phyloP scores from a whole-genome alignment of 2,329 filamentous ascomycete species.

The Ophiostoma piceae region DNA sequence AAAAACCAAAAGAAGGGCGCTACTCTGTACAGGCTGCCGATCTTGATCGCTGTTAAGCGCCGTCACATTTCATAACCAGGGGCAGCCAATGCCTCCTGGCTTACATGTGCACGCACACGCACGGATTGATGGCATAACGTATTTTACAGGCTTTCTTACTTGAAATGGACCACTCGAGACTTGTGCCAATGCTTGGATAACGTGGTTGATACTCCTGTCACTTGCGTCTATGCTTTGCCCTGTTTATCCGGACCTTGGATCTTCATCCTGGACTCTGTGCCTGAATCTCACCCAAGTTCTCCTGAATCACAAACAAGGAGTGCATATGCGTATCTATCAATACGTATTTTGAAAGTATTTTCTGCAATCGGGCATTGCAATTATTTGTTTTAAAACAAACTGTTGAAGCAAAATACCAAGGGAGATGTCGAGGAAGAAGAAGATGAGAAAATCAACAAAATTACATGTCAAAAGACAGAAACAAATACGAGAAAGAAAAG shows the following conservation, averaged over 20 bases:
- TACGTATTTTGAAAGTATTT: too few relatives aligned
- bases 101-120: background rate
- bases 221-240: background rate
- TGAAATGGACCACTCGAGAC: background rate
- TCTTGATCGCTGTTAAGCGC: conserved; percentile 9
- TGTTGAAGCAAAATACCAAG: too few relatives aligned
- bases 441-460: too few relatives aligned
- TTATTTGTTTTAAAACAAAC: too few relatives aligned
- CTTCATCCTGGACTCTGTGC: background rate
- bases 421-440: too few relatives aligned
- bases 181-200: background rate
- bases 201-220: background rate
- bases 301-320: background rate
- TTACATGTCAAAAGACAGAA: too few relatives aligned
- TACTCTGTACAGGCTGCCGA: background rate
- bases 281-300: background rate
- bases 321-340: background rate
- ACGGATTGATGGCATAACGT: background rate
- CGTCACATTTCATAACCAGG: conserved; percentile 7
- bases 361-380: too few relatives aligned
- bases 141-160: background rate
- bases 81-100: background rate
- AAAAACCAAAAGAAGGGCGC: too few relatives aligned
- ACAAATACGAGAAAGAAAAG: too few relatives aligned
- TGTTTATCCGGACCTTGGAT: background rate